Evolutionary conservation across 176 grass and related monocot species (phyloP), one percentile per base, ranked within the genome.

Genomic region (Melocanna baccifera): DNA sequence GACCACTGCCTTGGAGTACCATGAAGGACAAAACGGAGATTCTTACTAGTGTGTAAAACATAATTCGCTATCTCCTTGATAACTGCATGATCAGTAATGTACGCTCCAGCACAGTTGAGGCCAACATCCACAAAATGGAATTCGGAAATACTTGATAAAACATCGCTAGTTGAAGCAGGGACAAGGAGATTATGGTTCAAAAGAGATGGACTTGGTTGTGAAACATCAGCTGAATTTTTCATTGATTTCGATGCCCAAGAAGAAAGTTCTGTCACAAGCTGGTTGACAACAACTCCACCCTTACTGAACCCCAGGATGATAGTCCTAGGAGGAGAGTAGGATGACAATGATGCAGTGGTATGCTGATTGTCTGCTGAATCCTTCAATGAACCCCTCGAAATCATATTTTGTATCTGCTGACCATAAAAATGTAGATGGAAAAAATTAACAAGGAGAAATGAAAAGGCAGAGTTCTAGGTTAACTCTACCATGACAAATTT

Each of bases 61-160:
- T 83, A 86, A 78, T 78, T 81, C 7, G 40, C 32, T 45, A 91
- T 42, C 84, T 84, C 86, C 76, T 88, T 90, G 55, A 95, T 83
- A 46, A 79, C 58, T 37, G 12, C 22, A 45, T 22, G 80, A 73
- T 98, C 88, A 74, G 83, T 95, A 65, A 95, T 83, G 87, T 95
- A 98, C 73, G 87, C 96, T 74, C 93, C 93, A 50, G 89, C n/a
- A 81, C 86, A 90, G 84, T 95, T 95, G 12, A 98, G 86, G 51
- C 96, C 93, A 69, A 87, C 87, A 84, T 98, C 96, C 76, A 98
- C 67, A 78, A 94, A 94, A 85, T 95, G 96, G 64, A 95, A 90
- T 72, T 89, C 89, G 26, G 87, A 94, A 53, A 94, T 81, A 81
- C 91, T 94, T 64, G 87, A 84, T 25, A 99, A 74, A 71, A 96